A percentile compares a stretch with the other conserved stretches of the same genome.
Conservation (phyloP, 192 early-diverging fungal genomes). For the Coemansia pectinata region DNA sequence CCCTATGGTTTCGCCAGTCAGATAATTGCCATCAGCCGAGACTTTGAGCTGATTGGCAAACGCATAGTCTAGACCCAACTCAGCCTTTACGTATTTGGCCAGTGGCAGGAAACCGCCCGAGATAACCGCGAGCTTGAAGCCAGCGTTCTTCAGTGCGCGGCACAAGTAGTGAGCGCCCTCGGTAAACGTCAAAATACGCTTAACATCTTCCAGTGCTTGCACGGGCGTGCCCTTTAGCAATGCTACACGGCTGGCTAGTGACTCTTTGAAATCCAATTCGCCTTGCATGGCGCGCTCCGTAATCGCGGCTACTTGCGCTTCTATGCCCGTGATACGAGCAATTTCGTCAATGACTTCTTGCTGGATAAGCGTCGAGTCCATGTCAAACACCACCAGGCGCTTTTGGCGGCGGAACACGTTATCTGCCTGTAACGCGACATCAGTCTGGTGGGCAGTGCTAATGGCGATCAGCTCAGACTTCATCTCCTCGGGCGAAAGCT, state of each 20-base stretch:
- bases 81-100: constrained; percentile 86
- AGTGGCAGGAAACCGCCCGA: constrained; percentile 96
- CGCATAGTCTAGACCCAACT: constrained; percentile 93
- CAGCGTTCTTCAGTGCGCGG: constrained; percentile 83
- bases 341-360: constrained; percentile 99
- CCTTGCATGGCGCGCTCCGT: constrained; percentile 98
- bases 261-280: constrained; percentile 97
- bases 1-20: constrained; percentile 89
- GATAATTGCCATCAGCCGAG: constrained; percentile 73
- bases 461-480: constrained; percentile 72
- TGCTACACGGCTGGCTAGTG: constrained; percentile 79
- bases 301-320: constrained; percentile 86
- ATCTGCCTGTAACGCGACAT: constrained; percentile 86
- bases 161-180: constrained; percentile 92
- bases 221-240: constrained; percentile 86
- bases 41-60: constrained; percentile 96
- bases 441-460: constrained; percentile 67
- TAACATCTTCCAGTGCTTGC: constrained; percentile 77
- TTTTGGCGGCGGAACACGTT: constrained; percentile 88
- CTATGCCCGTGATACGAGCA: constrained; percentile 87
- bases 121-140: constrained; percentile 95
- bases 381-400: constrained; percentile 97
- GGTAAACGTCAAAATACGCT: constrained; percentile 76
- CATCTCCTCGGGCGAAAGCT: constrained; percentile 66
- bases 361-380: constrained; percentile 98